Percentiles rank a stretch among this genome's conserved stretches.
Evolutionary conservation across 768 basidiomycete genomes (phyloP).

Genomic region (Mycena alexandri): DNA sequence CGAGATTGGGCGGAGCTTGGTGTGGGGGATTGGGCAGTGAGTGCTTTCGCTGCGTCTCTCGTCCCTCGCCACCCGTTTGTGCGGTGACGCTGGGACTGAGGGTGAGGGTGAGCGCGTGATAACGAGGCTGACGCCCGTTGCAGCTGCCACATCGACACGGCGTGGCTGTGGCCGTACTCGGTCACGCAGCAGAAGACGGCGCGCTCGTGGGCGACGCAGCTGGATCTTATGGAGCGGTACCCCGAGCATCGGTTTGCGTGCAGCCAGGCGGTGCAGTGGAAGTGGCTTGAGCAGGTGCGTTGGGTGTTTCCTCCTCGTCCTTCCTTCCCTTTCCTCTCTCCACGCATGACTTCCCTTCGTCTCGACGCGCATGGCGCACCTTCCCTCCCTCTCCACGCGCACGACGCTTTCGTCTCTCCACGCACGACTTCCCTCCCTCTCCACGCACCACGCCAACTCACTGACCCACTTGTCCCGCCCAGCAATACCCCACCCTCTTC

Average conservation of each 20-base stretch:
- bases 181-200: slow-evolving; percentile 98
- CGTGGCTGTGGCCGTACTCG: slow-evolving; percentile 95
- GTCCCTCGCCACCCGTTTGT: too few relatives aligned
- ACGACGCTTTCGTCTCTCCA: too few relatives aligned
- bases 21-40: slow-evolving; percentile 84
- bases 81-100: too few relatives aligned
- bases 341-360: too few relatives aligned
- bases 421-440: too few relatives aligned
- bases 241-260: slow-evolving; percentile 96
- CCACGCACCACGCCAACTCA: neutral
- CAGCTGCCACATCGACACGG: slow-evolving; percentile 87
- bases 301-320: neutral
- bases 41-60: too few relatives aligned
- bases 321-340: neutral
- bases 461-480: slow-evolving; percentile 11
- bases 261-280: slow-evolving; percentile 91
- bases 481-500: slow-evolving; percentile 88
- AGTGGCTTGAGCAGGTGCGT: slow-evolving; percentile 89
- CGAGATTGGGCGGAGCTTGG: slow-evolving; percentile 47
- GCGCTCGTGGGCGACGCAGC: slow-evolving; percentile 95
- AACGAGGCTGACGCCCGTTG: slow-evolving; percentile 3
- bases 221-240: slow-evolving; percentile 97
- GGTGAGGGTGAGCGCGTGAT: neutral
- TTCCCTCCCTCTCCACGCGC: too few relatives aligned
- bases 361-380: too few relatives aligned